Base-by-base conservation (phyloP, 2,329 filamentous ascomycete genomes). In the Colletotrichum sp. region DNA sequence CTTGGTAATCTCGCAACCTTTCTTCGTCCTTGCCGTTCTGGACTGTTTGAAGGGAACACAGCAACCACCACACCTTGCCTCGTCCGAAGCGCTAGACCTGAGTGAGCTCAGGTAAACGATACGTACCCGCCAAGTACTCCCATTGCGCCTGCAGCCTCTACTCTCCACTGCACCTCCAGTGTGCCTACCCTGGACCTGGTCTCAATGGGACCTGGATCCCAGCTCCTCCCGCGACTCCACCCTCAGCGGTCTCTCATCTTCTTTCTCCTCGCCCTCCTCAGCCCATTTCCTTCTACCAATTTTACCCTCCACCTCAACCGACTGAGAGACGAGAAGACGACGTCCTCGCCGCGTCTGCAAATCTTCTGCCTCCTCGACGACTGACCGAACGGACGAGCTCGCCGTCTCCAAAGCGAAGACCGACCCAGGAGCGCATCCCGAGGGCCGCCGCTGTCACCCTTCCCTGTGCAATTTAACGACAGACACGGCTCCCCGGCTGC, bases 161-260 rank as follows among this genome's bases (percentile, higher is more conserved):
- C 72, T 63, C 67, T 65, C 63, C 69, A 62, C 63, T 59, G 44
- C 39, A 26, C 60, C 72, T 75, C 63, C 72, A 75, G 55, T 34
- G 52, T 30, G 52, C 70, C 74, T 59, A 60, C 70, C 73, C 74
- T 73, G 74, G 59, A 69, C 74, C 74, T 69, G 28, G 65, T 65
- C 57, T 21, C 15, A 36, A 32, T 59, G 55, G 70, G 70, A 39
- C 59, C 64, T 57, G n/a, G 21, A 76, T 76, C 74, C 74, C 74
- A 76, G 74, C 74, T 76, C 74, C 71, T 76, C 70, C 73, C 73
- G 64, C 70, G 70, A 55, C 57, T 76, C 70, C 73, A 76, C 73
- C 59, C 26, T 36, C 73, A 64, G 70, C 57, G 34, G 59, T 67
- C 59, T 59, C 59, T 66, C 72, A 75, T 75, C 74, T 76, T 74